These are phyloP conservation scores for Lentinula lateritia DNA, from an alignment of 768 basidiomycete genomes.

Conservation along the genomic window DNA sequence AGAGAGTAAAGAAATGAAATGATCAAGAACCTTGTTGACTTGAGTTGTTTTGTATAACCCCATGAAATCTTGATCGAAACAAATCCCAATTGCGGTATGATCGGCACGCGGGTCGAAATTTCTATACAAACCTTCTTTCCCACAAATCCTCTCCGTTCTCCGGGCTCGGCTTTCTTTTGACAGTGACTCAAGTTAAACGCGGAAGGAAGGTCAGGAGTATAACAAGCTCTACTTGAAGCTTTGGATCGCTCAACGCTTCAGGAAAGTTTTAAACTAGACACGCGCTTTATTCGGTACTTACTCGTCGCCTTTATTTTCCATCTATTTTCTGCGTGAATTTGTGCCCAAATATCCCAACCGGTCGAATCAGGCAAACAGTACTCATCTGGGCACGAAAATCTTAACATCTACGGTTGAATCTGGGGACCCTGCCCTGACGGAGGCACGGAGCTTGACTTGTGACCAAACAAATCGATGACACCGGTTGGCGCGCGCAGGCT, in stretches of 20 bases:
- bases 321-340: background rate
- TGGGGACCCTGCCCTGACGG: background rate
- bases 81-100: constrained; percentile 3
- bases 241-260: background rate
- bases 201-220: background rate
- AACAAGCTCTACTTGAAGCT: background rate
- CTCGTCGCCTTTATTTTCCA: background rate
- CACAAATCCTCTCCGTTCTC: background rate
- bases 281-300: background rate
- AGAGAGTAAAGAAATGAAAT: background rate
- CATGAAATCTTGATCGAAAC: constrained; percentile 1
- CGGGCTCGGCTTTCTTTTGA: background rate
- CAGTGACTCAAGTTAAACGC: background rate
- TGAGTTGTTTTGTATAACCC: background rate
- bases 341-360: background rate
- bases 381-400: constrained; percentile 1
- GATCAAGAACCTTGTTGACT: constrained; percentile 2
- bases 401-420: background rate
- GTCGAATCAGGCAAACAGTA: background rate
- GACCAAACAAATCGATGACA: background rate
- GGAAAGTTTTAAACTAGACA: background rate
- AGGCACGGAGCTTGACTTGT: constrained; percentile 1
- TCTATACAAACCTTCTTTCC: background rate
- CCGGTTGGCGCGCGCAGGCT: background rate
- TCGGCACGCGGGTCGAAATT: background rate